Evolutionary conservation across 2,329 filamentous ascomycete genomes (phyloP), one percentile per base, ranked within the genome.

Genomic region (Cladophialophora bantiana): DNA sequence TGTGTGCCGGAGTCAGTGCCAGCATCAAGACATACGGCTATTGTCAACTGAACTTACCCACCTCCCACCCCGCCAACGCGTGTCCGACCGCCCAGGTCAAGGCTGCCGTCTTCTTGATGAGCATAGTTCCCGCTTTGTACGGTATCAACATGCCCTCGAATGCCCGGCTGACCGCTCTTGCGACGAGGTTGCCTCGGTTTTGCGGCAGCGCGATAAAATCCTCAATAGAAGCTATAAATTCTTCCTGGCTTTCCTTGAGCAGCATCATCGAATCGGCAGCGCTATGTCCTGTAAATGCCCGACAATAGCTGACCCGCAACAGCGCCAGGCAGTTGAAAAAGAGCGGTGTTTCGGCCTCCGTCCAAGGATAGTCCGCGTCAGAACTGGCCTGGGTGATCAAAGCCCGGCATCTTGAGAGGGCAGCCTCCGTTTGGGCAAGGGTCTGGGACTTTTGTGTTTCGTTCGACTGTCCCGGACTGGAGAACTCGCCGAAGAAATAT

Each of bases 301-400:
- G 73, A 15, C 74, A 73, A 64, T 75, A 75, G 15, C 74, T 75
- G 62, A 75, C 77, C 15, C 75, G 73, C 26, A 78, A 68, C 12
- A 78, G 62, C 0, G 75, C 76, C 32, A 76, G 73, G 59, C 74
- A 75, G 56, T 78, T 77, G 70, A 77, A 78, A 61, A 77, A 68
- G 32, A 78, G 67, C 7, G 76, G 75, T 12, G 73, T 72, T 38
- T 77, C 74, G 15, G 67, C 64, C 20, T 69, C 67, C 15, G 67
- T 63, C 67, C 67, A 69, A 4, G 93, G 93, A 79, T 97, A 98
- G 74, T 97, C 94, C 3, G 90, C 89, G 1, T 89, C 83, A 32
- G 87, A 89, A 62, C 89, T 88, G 82, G 97, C 97, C 73, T 86
- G 85, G 0, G 82, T 81, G 53, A 69, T 69, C 1, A 74, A 65